Evolutionary conservation across 2,329 filamentous ascomycete species (phyloP).

Genomic region (Diaporthe nobilis): DNA sequence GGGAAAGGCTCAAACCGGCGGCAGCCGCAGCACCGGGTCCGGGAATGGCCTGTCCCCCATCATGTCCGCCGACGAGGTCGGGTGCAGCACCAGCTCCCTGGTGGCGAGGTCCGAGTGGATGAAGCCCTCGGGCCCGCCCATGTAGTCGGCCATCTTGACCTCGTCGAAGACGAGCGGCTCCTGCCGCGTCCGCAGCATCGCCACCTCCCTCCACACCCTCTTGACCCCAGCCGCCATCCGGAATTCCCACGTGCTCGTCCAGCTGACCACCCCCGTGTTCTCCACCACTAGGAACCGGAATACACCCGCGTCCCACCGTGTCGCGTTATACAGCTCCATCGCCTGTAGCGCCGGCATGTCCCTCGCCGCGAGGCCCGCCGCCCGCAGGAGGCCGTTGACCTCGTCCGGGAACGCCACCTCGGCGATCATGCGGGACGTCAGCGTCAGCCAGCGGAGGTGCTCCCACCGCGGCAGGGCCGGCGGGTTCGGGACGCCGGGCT

Average conservation of each 20-base stretch:
- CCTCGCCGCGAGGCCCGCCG: conserved; percentile 45
- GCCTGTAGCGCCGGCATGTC: conserved; percentile 47
- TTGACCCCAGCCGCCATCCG: conserved; percentile 23
- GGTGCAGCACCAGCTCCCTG: conserved; percentile 39
- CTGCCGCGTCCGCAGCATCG: conserved; percentile 32
- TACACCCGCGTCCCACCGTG: conserved; percentile 44
- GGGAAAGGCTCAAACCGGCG: not conserved
- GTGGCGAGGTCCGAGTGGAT: conserved; percentile 40
- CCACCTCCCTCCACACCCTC: conserved; percentile 41
- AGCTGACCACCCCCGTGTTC: conserved; percentile 38
- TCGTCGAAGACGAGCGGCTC: conserved; percentile 39
- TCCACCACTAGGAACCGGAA: conserved; percentile 47
- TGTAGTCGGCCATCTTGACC: conserved; percentile 32
- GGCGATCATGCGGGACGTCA: conserved; percentile 46
- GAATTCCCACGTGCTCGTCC: conserved; percentile 43
- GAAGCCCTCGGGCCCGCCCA: conserved; percentile 38
- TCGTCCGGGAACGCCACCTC: conserved; percentile 42
- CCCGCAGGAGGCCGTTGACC: conserved; percentile 45
- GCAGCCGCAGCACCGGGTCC: conserved; percentile 35
- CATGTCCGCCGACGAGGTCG: conserved; percentile 33
- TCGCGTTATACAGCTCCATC: conserved; percentile 49
- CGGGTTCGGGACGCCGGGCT: not conserved
- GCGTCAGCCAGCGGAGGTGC: conserved; percentile 45
- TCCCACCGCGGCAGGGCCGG: conserved; percentile 44
- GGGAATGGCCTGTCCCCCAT: conserved; percentile 37